phyloP scores from a whole-genome alignment of 176 grass and related monocot species.

The Pontederia crassipes region DNA sequence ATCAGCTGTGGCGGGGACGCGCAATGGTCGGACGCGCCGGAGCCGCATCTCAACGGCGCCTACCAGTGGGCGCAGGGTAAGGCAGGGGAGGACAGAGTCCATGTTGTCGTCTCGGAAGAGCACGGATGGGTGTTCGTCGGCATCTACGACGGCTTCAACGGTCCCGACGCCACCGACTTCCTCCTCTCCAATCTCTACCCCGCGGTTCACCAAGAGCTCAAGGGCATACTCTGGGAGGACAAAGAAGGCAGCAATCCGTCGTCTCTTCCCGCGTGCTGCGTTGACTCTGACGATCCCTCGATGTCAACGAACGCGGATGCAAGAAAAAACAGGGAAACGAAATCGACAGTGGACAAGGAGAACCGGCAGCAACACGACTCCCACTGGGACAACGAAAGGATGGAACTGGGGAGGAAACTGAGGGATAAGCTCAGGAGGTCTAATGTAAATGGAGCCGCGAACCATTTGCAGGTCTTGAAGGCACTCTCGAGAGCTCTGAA shows the following conservation, averaged over 20 bases:
- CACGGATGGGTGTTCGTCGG: conserved; percentile 90
- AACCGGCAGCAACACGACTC: no score
- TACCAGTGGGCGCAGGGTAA: conserved; percentile 91
- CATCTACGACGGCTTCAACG: conserved; percentile 97
- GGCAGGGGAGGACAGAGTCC: conserved; percentile 88
- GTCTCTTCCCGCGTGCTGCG: background rate
- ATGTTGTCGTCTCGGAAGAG: conserved; percentile 83
- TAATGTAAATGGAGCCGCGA: background rate
- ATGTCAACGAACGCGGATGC: background rate
- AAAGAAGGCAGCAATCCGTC: conserved; percentile 4
- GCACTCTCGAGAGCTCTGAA: conserved; percentile 58
- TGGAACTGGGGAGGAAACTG: conserved; percentile 7
- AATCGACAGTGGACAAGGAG: no score
- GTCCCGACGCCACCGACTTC: conserved; percentile 95
- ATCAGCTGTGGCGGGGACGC: background rate
- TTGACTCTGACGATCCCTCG: background rate
- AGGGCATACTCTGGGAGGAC: conserved; percentile 49
- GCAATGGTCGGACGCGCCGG: background rate
- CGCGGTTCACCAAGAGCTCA: conserved; percentile 67
- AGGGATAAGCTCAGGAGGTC: conserved; percentile 24
- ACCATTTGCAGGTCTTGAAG: conserved; percentile 63
- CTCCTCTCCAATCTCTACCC: conserved; percentile 84
- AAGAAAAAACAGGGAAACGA: background rate
- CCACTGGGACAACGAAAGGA: background rate
- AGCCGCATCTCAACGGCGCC: background rate